phyloP scores from a whole-genome alignment of 192 early-diverging fungal genomes.

The Entomortierella chlamydospora region DNA sequence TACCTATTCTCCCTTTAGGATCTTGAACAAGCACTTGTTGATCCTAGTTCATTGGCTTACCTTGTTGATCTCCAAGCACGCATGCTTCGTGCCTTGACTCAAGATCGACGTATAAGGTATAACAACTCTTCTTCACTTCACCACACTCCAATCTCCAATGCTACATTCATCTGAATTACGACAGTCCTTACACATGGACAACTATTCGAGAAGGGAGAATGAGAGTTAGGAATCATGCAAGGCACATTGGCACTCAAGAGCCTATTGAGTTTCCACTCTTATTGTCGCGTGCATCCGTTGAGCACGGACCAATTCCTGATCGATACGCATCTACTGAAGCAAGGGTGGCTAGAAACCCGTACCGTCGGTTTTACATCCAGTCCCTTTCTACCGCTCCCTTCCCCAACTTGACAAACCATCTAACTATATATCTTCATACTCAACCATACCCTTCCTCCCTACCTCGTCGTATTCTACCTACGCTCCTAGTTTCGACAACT shows the following conservation, averaged over 20 bases:
- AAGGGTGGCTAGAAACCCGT: not conserved
- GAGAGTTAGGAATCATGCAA: too few relatives aligned
- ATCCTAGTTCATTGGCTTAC: slow-evolving; percentile 53
- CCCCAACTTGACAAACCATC: too few relatives aligned
- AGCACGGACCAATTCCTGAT: slow-evolving; percentile 53
- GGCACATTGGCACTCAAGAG: not conserved
- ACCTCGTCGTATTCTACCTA: too few relatives aligned
- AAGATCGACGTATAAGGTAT: slow-evolving; percentile 62
- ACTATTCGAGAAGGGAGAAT: too few relatives aligned
- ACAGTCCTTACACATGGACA: too few relatives aligned
- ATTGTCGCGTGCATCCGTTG: slow-evolving; percentile 40
- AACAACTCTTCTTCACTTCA: not conserved
- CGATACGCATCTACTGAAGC: slow-evolving; percentile 1
- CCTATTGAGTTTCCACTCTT: slow-evolving; percentile 16
- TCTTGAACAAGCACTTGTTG: slow-evolving; percentile 62
- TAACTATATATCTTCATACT: too few relatives aligned
- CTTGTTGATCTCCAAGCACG: slow-evolving; percentile 61
- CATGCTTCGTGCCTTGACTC: slow-evolving; percentile 58
- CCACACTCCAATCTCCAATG: not conserved
- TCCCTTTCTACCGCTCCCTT: not conserved
- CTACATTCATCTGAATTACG: too few relatives aligned
- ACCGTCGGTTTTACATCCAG: not conserved
- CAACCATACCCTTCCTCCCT: too few relatives aligned
- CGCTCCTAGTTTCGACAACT: slow-evolving; percentile 35
- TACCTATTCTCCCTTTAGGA: slow-evolving; percentile 42